Evolutionary conservation across 257 asterid genomes (phyloP), one percentile per base, ranked within the genome.

Genomic region (Cynanchum wilfordii): DNA sequence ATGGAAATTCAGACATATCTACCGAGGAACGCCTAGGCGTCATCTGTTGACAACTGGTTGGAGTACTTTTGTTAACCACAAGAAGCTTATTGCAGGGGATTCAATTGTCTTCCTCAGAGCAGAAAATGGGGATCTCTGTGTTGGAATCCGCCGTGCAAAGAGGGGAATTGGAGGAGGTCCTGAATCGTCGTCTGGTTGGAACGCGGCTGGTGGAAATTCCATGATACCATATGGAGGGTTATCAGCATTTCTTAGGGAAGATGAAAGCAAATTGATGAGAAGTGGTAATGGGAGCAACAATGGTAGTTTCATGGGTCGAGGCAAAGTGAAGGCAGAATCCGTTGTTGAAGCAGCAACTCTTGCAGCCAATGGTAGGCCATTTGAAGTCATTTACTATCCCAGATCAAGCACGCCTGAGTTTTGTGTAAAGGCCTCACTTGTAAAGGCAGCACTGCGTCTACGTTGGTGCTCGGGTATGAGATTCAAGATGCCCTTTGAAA

Each of bases 21-120:
- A 91, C 60, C 75, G 98, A 71, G 98, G 98, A 74, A 89, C 98
- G 0, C 98, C 98, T 0, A 84, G 96, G 93, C 83, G 98, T 70
- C 98, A 94, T 81, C 96, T 94, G 50, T 73, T 94, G 66, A 94
- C 98, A 0, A 94, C 98, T 0, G 98, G 98, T 7, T 94, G 98
- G 98, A 94, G 96, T 58, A 86, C 87, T 76, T 94, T 94, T 57
- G 99, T 94, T 73, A 94, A 91, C 92, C 88, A 89, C 20, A 94
- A 94, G 81, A 94, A 91, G 83, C 93, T 94, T 2, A 86, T 91
- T 42, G 99, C 99, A 0, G 99, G 99, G 10, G 99, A 94, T 79
- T 91, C 99, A 2, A 85, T 94, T 24, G 97, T 94, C 72, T 94
- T 94, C 74, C 78, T 89, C 76, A 83, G 96, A 82, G 90, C 96